These are phyloP conservation scores for Gremmenia infestans DNA, from an alignment of 2,329 filamentous ascomycete species.

Conservation along the genomic window DNA sequence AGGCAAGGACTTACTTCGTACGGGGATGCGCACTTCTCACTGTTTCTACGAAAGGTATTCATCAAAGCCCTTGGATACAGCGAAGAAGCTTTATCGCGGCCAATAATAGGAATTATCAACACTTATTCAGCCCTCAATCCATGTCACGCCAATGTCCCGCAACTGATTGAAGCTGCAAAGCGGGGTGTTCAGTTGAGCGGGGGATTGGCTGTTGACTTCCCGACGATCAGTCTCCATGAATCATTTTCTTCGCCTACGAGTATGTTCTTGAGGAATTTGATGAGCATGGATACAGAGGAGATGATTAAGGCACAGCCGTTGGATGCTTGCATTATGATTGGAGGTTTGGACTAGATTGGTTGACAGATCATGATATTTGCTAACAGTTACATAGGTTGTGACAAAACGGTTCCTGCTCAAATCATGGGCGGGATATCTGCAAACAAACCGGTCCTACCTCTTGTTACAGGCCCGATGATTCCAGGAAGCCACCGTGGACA, in stretches of 20 bases:
- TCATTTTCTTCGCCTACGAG: conserved; percentile 65
- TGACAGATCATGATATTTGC: neutral
- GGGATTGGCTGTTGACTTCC: conserved; percentile 66
- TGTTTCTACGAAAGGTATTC: conserved; percentile 71
- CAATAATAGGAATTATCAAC: conserved; percentile 71
- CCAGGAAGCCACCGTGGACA: conserved; percentile 61
- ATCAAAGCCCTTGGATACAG: conserved; percentile 73
- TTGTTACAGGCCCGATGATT: conserved; percentile 73
- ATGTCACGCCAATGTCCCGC: conserved; percentile 67
- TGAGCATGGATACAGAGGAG: conserved; percentile 78
- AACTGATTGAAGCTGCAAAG: conserved; percentile 66
- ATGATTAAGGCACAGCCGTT: conserved; percentile 70
- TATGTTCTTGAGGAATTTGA: conserved; percentile 70
- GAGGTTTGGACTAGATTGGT: conserved; percentile 41
- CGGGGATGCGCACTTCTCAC: conserved; percentile 68
- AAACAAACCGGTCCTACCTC: conserved; percentile 64
- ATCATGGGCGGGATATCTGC: conserved; percentile 72
- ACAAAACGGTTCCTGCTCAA: conserved; percentile 70
- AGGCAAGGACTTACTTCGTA: conserved; percentile 63
- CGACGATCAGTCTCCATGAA: conserved; percentile 68
- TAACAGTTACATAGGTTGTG: conserved; percentile 49
- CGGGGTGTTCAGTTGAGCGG: conserved; percentile 63
- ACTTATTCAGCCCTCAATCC: conserved; percentile 70
- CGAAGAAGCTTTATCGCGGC: conserved; percentile 64
- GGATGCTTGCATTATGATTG: conserved; percentile 63